Conservation (phyloP, 352 stramenopile species). For the Pythium brachiatum region DNA sequence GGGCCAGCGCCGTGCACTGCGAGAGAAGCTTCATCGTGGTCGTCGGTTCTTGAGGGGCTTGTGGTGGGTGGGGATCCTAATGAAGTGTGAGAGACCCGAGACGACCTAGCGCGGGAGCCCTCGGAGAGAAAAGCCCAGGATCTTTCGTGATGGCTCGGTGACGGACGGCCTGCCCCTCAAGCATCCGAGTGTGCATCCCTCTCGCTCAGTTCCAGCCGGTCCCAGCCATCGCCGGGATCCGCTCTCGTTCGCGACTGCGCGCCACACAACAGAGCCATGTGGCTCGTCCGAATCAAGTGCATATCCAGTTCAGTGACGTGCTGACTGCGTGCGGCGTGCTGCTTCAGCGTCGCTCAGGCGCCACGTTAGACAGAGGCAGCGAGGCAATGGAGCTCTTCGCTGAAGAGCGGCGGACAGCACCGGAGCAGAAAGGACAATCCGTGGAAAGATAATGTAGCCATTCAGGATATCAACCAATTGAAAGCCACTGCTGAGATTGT, state of each 20-base stretch:
- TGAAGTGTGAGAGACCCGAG: slow-evolving; percentile 12
- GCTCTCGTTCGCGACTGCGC: slow-evolving; percentile 2
- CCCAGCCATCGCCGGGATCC: neutral
- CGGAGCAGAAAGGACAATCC: slow-evolving; percentile 11
- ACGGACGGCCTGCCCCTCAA: neutral
- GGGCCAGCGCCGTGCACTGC: slow-evolving; percentile 11
- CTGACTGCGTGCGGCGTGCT: neutral
- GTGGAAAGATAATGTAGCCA: slow-evolving; percentile 18
- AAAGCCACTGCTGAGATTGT: neutral
- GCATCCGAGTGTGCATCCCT: neutral
- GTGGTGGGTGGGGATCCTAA: slow-evolving; percentile 3
- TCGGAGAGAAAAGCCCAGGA: neutral
- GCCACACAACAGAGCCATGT: neutral
- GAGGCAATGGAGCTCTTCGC: slow-evolving; percentile 1
- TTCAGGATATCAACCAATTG: slow-evolving; percentile 10
- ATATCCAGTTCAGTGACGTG: slow-evolving; percentile 6
- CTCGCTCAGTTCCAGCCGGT: neutral
- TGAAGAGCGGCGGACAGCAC: slow-evolving; percentile 5
- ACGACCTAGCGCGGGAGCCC: neutral
- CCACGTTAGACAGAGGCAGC: neutral
- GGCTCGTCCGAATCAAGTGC: neutral
- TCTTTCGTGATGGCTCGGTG: neutral
- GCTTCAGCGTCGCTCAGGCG: neutral
- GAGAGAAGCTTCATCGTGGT: slow-evolving; percentile 19
- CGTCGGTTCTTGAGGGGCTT: neutral